Evolutionary conservation across 2,329 filamentous ascomycete species (phyloP).

Genomic region (Neonectria hederae): DNA sequence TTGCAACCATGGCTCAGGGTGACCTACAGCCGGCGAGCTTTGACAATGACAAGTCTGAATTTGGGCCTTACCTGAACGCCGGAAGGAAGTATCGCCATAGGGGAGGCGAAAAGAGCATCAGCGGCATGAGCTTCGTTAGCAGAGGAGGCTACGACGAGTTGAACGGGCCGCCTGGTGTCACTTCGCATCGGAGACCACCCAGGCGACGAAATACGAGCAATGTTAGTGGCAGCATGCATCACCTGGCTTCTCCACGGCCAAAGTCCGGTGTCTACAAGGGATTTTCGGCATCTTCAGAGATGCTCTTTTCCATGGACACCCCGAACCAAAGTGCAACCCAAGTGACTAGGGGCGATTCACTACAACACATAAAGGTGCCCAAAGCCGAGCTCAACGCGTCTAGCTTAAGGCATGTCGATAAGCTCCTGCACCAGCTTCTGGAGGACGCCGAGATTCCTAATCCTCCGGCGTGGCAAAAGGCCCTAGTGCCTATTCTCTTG

Average conservation of each 20-base stretch:
- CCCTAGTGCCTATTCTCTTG: conserved; percentile 87
- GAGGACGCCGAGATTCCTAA: conserved; percentile 79
- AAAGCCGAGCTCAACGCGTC: conserved; percentile 87
- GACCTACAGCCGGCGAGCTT: conserved; percentile 71
- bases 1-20: conserved; percentile 76
- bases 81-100: conserved; percentile 79
- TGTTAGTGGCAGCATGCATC: conserved; percentile 74
- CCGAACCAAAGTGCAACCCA: conserved; percentile 56
- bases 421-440: conserved; percentile 83
- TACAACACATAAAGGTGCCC: conserved; percentile 77
- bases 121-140: conserved; percentile 73
- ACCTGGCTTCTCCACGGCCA: conserved; percentile 77
- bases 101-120: conserved; percentile 78
- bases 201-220: conserved; percentile 86
- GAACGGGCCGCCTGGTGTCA: conserved; percentile 63
- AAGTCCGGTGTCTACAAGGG: conserved; percentile 67
- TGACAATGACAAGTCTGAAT: conserved; percentile 78
- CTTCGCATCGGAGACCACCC: conserved; percentile 68
- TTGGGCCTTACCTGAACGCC: conserved; percentile 76
- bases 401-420: conserved; percentile 88
- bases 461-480: conserved; percentile 84
- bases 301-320: conserved; percentile 58
- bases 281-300: conserved; percentile 61
- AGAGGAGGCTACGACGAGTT: conserved; percentile 73
- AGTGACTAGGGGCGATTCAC: conserved; percentile 81